Evolutionary conservation across 2,329 filamentous ascomycete species (phyloP).

Genomic region (Paraconiothyrium brasiliense): DNA sequence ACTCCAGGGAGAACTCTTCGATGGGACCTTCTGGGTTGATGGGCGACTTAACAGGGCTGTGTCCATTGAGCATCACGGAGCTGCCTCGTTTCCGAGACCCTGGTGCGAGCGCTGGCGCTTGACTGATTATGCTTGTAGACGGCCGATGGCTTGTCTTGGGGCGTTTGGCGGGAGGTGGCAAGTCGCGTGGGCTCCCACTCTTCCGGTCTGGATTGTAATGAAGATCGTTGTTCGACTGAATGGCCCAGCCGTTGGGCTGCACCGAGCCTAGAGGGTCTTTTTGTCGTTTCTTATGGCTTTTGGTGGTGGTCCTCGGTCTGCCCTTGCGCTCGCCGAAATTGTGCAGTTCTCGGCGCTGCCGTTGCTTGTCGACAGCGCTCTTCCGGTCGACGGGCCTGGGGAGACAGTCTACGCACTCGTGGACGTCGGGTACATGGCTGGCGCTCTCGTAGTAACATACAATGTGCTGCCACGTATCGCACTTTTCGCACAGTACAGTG

Average conservation of each 20-base stretch:
- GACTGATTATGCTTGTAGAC: slow-evolving; percentile 75
- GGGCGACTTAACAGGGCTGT: slow-evolving; percentile 81
- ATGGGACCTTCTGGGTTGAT: slow-evolving; percentile 71
- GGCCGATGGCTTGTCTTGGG: slow-evolving; percentile 82
- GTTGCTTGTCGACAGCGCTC: slow-evolving; percentile 78
- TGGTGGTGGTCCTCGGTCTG: slow-evolving; percentile 79
- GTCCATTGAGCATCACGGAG: slow-evolving; percentile 67
- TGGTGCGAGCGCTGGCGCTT: slow-evolving; percentile 71
- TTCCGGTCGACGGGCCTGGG: slow-evolving; percentile 78
- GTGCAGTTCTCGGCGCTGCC: slow-evolving; percentile 66
- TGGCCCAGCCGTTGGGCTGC: slow-evolving; percentile 71
- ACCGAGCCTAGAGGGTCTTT: slow-evolving; percentile 70
- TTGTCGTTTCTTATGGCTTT: slow-evolving; percentile 87
- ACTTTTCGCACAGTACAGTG: slow-evolving; percentile 94
- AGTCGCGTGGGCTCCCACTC: slow-evolving; percentile 61
- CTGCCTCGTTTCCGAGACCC: slow-evolving; percentile 68
- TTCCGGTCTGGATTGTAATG: slow-evolving; percentile 57
- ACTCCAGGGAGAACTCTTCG: slow-evolving; percentile 77
- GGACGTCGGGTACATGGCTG: slow-evolving; percentile 75
- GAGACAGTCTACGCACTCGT: slow-evolving; percentile 90
- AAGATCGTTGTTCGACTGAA: slow-evolving; percentile 67
- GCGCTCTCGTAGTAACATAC: slow-evolving; percentile 90
- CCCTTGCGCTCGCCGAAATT: slow-evolving; percentile 68
- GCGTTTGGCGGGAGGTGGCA: slow-evolving; percentile 76
- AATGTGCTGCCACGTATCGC: slow-evolving; percentile 98